These are phyloP conservation scores for Solanum chilense DNA, from an alignment of 257 asterid genomes.

Conservation along the genomic window DNA sequence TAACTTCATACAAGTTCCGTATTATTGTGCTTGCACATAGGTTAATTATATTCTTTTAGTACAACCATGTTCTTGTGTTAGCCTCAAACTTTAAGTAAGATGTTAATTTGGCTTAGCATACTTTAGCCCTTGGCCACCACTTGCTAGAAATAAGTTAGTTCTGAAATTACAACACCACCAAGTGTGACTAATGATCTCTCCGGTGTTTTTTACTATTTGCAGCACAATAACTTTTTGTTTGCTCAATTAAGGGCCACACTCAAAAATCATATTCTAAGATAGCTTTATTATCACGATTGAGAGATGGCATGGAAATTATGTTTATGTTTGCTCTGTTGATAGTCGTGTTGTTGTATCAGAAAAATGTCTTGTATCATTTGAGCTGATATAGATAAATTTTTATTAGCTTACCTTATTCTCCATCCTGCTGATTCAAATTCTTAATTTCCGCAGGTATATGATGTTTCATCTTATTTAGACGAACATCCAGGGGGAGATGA, in stretches of 20 bases:
- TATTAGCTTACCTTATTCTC: neutral
- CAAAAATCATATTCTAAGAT: neutral
- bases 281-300: neutral
- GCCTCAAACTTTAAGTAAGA: neutral
- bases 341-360: neutral
- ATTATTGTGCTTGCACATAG: neutral
- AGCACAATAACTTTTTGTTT: neutral
- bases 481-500: conserved; percentile 99
- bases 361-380: neutral
- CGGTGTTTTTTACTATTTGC: neutral
- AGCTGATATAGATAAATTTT: neutral
- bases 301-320: neutral
- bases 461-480: conserved; percentile 69
- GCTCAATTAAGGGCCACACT: neutral
- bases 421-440: neutral
- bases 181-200: neutral
- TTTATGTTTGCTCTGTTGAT: neutral
- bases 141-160: neutral
- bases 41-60: neutral
- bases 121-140: neutral
- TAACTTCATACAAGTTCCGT: neutral
- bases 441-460: conserved; percentile 57
- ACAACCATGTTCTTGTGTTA: neutral
- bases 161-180: neutral
- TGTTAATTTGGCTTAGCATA: neutral